Evolutionary conservation across 1,284 basidiomycete species (phyloP).

Genomic region (Sanghuangporus weigelae): DNA sequence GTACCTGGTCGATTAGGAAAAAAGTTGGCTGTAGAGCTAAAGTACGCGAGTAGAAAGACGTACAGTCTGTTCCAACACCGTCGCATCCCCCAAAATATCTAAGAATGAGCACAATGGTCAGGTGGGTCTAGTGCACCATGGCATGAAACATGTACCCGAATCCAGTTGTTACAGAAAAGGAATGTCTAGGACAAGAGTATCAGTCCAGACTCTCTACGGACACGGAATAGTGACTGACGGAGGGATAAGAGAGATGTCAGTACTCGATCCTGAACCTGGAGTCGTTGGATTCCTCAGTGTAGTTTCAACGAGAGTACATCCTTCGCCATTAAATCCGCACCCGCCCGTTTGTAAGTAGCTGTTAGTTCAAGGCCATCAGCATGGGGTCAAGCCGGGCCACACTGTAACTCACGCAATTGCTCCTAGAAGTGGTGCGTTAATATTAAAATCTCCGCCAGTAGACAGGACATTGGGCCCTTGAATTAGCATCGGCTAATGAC

Average conservation of each 20-base stretch:
- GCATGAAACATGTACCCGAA: slow-evolving; percentile 15
- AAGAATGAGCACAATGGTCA: neutral
- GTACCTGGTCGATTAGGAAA: slow-evolving; percentile 15
- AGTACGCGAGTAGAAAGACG: neutral
- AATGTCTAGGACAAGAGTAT: neutral
- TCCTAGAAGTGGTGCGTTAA: slow-evolving; percentile 16
- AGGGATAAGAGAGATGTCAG: slow-evolving; percentile 22
- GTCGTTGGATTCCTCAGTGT: slow-evolving; percentile 20
- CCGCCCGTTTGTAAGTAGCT: slow-evolving; percentile 15
- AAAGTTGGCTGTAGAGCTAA: neutral
- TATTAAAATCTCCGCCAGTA: slow-evolving; percentile 18
- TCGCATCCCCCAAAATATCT: slow-evolving; percentile 22
- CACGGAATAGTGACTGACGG: slow-evolving; percentile 1
- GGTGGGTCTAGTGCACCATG: neutral
- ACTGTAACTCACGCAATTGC: slow-evolving; percentile 19
- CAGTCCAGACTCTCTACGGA: neutral
- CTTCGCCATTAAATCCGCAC: slow-evolving; percentile 22
- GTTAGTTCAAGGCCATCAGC: neutral
- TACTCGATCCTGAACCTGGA: slow-evolving; percentile 20
- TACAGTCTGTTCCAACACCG: slow-evolving; percentile 20
- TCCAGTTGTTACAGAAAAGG: slow-evolving; percentile 22
- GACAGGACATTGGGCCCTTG: slow-evolving; percentile 20
- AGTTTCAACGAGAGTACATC: slow-evolving; percentile 21
- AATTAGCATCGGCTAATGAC: slow-evolving; percentile 19
- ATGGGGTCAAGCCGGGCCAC: neutral